Base-by-base conservation (phyloP, 305 asterid genomes). In the Solanum aculeatissimum region DNA sequence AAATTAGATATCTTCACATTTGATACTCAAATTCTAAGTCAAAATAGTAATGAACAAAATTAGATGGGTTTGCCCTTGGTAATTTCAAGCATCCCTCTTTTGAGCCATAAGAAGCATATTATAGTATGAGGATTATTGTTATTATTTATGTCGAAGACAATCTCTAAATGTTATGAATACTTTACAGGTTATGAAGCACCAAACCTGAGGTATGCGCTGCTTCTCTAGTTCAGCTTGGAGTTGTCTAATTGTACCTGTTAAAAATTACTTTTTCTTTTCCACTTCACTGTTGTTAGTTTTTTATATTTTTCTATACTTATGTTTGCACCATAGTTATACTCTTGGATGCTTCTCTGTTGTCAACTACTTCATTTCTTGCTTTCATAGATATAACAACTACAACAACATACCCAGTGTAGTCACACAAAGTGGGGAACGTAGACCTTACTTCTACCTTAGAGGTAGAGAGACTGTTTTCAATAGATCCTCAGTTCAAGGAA, bases 121-220 rank as follows among this genome's bases (percentile, higher is more conserved):
- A 3, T 63, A 42, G 42, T 27, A 13, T 25, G 14, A 65, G 21
- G 43, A 65, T 29, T 65, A 60, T 32, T 32, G 23, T 32, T 32
- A 38, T 43, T 21, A 42, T 42, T 7, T 32, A 15, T 66, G 11
- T 32, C 2, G 8, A 51, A 29, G 57, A 27, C 57, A 66, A 40
- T 66, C 25, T 5, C 80, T 66, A 9, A 62, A 68, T 51, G 49
- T 15, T 10, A 10, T 38, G 38, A 32, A 2, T 88, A 65, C 80
- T 83, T 84, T 72, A 85, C 91, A 91, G 94, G 96, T 83, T 90
- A 88, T 89, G 92, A 90, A 89, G 92, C 92, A 54, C 91, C 91
- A 49, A 92, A 89, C 38, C 83, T 91, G 88, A 92, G 94, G 94
- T 92, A 89, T 43, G 60, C 77, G 11, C 40, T 53, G 40, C 45